Percentiles rank a stretch among this genome's conserved stretches.
Evolutionary conservation across 805 yeast species (phyloP).

Genomic region (Wickerhamomyces kurtzmanii): DNA sequence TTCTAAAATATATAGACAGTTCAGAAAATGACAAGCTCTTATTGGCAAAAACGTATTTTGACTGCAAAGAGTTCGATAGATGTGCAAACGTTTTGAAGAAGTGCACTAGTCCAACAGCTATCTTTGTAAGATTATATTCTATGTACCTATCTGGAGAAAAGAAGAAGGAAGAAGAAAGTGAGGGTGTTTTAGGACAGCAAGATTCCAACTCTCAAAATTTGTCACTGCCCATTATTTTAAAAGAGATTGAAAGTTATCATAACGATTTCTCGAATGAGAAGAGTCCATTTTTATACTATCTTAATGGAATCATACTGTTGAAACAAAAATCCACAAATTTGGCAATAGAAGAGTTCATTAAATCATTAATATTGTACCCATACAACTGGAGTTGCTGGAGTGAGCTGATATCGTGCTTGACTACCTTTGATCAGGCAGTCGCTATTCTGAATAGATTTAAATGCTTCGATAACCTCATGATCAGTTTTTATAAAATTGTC

Average conservation of each 20-base stretch:
- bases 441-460: constrained; percentile 26
- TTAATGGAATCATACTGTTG: constrained; percentile 59
- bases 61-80: constrained; percentile 77
- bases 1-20: background rate
- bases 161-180: constrained; percentile 57
- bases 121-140: constrained; percentile 62
- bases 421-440: constrained; percentile 52
- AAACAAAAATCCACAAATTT: constrained; percentile 48
- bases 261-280: constrained; percentile 6
- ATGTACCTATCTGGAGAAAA: constrained; percentile 71
- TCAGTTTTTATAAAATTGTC: constrained; percentile 54
- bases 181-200: constrained; percentile 45
- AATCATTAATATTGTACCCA: constrained; percentile 61
- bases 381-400: constrained; percentile 93
- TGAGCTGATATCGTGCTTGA: constrained; percentile 57
- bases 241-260: constrained; percentile 29
- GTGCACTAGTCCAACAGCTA: constrained; percentile 38
- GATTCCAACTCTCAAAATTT: constrained; percentile 22
- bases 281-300: constrained; percentile 59
- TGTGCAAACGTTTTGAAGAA: constrained; percentile 50
- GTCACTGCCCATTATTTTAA: constrained; percentile 24
- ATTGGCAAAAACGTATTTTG: constrained; percentile 67
- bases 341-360: constrained; percentile 54
- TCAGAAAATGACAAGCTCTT: constrained; percentile 37
- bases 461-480: constrained; percentile 22